These are phyloP conservation scores for Acanthamoeba comandoni DNA, from an alignment of 208 protist species.

Conservation along the genomic window DNA sequence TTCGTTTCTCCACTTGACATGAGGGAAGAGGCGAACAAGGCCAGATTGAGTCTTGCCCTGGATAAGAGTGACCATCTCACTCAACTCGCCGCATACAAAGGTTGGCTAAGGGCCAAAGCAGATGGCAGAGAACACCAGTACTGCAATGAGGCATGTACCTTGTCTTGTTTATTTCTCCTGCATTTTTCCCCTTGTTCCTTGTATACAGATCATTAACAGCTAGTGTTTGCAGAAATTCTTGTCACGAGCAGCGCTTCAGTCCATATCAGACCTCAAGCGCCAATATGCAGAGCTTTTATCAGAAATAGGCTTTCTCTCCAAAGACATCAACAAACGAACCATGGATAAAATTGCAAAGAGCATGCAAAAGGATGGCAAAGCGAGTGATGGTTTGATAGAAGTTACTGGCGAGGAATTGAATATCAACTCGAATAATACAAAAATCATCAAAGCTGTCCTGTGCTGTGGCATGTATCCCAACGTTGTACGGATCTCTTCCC, in stretches of 20 bases:
- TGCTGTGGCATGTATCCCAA: slow-evolving; percentile 96
- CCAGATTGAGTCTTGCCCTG: slow-evolving; percentile 79
- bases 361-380: neutral
- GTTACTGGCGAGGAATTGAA: slow-evolving; percentile 16
- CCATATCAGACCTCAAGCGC: slow-evolving; percentile 50
- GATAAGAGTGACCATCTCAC: slow-evolving; percentile 69
- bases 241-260: slow-evolving; percentile 36
- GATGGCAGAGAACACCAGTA: slow-evolving; percentile 22
- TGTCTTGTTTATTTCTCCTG: neutral
- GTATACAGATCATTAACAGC: neutral
- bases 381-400: slow-evolving; percentile 38
- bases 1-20: slow-evolving; percentile 91
- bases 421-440: slow-evolving; percentile 28
- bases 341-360: slow-evolving; percentile 43
- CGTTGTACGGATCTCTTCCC: slow-evolving; percentile 84
- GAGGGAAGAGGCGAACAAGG: slow-evolving; percentile 90
- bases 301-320: slow-evolving; percentile 54
- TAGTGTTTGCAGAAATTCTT: slow-evolving; percentile 38
- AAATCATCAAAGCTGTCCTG: slow-evolving; percentile 91
- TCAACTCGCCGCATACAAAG: slow-evolving; percentile 43
- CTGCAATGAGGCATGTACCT: slow-evolving; percentile 38
- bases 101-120: slow-evolving; percentile 54
- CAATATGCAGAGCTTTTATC: slow-evolving; percentile 70
- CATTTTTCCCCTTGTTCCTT: neutral
- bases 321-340: slow-evolving; percentile 1